Evolutionary conservation across 345 rosid genomes (phyloP), one percentile per base, ranked within the genome.

Genomic region (Zanthoxylum bungeanum): DNA sequence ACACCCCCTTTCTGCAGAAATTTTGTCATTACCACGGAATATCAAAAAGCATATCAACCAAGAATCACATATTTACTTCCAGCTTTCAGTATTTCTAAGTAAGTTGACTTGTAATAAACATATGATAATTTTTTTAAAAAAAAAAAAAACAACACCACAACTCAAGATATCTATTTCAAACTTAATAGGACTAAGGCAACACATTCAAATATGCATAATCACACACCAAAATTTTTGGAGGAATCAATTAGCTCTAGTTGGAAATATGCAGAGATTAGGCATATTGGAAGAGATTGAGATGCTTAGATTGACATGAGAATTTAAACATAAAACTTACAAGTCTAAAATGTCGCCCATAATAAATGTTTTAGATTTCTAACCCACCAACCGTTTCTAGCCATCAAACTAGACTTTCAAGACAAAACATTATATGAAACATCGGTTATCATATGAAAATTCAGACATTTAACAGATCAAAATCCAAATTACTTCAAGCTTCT

Each of bases 1-100:
- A 61, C 70, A 60, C 53, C 59, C 27, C 72, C 74, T 72, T 80
- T 79, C 93, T 85, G 82, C 78, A 81, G 19, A 52, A 59, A 62
- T 72, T 17, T 52, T 28, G 36, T 42, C 52, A 55, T 31, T 46
- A 47, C 36, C 3, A 52, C 21, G 9, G 8, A 51, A 55, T 8
- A 60, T 49, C 9, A 22, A 55, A 52, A 37, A 46, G 12, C 34
- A 52, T 16, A 66, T 2, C 17, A 25, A 74, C 34, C 39, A 55
- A 28, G 30, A 55, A 19, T 39, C 39, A 40, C 37, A 39, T 3
- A 34, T 36, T 39, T 44, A 56, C 6, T 39, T 31, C 36, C 44
- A 22, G 21, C 12, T 39, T 39, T 24, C n/a, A 9, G 37, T 3
- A 37, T 68, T 27, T 55, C 36, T 39, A 28, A 27, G 63, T 22